Evolutionary conservation across 495 filamentous ascomycete species (phyloP).

Genomic region (Stereocaulon alpinum): DNA sequence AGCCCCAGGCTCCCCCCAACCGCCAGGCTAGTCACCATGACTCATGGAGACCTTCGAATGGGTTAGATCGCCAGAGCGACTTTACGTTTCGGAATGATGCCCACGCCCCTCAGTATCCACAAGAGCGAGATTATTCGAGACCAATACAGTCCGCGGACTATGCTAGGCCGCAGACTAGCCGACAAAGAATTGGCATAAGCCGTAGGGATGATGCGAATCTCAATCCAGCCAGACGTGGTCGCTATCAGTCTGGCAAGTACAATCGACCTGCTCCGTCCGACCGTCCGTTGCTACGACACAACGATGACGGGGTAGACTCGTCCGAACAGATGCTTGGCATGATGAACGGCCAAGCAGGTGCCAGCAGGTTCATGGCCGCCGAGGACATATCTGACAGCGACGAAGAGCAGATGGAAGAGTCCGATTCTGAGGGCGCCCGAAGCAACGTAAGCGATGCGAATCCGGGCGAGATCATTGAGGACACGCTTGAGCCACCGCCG

Average conservation of each 20-base stretch:
- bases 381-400: slow-evolving; percentile 64
- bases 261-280: slow-evolving; percentile 33
- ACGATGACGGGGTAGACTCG: slow-evolving; percentile 26
- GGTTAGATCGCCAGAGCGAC: slow-evolving; percentile 15
- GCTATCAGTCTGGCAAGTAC: slow-evolving; percentile 14
- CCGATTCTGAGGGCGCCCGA: slow-evolving; percentile 36
- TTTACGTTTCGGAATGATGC: slow-evolving; percentile 36
- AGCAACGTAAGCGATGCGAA: slow-evolving; percentile 25
- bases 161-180: neutral
- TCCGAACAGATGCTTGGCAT: slow-evolving; percentile 30
- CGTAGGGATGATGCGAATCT: slow-evolving; percentile 15
- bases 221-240: slow-evolving; percentile 10
- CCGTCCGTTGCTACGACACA: slow-evolving; percentile 35
- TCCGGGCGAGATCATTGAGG: neutral
- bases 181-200: neutral
- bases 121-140: slow-evolving; percentile 7
- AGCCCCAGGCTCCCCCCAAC: neutral
- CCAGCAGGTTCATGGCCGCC: slow-evolving; percentile 36
- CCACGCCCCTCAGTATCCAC: slow-evolving; percentile 15
- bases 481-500: slow-evolving; percentile 29
- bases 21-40: neutral
- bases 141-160: neutral
- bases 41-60: slow-evolving; percentile 8
- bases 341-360: slow-evolving; percentile 21
- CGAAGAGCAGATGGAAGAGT: slow-evolving; percentile 55